phyloP scores from a whole-genome alignment of 257 asterid species.

The Forsythia viridissima region DNA sequence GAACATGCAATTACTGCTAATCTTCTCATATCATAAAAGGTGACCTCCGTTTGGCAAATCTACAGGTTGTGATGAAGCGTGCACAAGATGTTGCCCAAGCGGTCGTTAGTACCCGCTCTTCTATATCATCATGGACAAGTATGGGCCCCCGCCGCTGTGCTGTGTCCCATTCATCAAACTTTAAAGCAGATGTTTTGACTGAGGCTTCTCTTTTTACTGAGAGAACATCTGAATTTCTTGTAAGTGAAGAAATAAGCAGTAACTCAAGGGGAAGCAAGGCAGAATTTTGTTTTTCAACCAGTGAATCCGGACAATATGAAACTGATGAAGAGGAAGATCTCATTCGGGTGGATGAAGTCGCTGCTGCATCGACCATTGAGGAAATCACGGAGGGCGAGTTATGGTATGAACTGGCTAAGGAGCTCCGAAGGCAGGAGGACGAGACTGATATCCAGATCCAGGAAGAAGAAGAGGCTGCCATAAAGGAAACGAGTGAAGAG shows the following conservation, averaged over 20 bases:
- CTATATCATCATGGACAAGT: conserved; percentile 80
- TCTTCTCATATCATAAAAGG: conserved; percentile 6
- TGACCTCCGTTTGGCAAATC: conserved; percentile 15
- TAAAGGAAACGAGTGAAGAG: conserved; percentile 70
- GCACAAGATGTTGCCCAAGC: conserved; percentile 93
- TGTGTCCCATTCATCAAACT: conserved; percentile 38
- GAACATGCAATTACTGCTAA: not conserved
- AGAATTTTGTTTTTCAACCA: conserved; percentile 50
- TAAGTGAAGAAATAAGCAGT: conserved; percentile 36
- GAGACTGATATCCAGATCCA: conserved; percentile 47
- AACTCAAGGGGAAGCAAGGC: conserved; percentile 31
- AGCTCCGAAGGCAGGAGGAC: conserved; percentile 59
- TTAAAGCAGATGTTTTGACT: conserved; percentile 45
- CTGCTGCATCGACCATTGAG: conserved; percentile 42
- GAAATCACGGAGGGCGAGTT: conserved; percentile 72
- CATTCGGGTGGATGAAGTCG: conserved; percentile 40
- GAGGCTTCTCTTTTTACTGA: conserved; percentile 53
- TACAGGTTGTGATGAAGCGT: conserved; percentile 81
- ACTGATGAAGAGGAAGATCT: conserved; percentile 75
- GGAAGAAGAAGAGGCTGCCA: conserved; percentile 75
- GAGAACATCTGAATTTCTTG: conserved; percentile 45
- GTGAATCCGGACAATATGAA: conserved; percentile 44
- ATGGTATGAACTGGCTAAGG: conserved; percentile 84
- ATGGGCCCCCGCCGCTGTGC: conserved; percentile 88
- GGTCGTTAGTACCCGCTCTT: conserved; percentile 70